These are phyloP conservation scores for Neurospora sp. DNA, from an alignment of 2,329 filamentous ascomycete genomes.

Conservation along the genomic window DNA sequence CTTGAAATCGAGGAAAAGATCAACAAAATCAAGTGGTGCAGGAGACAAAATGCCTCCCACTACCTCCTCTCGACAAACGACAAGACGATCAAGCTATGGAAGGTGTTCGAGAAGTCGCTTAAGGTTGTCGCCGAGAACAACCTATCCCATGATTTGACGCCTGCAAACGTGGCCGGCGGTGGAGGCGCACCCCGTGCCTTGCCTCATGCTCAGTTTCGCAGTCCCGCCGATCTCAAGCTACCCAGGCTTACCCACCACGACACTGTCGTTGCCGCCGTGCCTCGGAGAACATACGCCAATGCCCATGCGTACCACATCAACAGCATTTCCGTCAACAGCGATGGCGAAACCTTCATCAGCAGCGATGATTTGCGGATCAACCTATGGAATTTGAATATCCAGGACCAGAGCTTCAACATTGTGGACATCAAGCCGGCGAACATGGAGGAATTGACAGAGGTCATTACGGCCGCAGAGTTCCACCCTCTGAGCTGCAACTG, in stretches of 20 bases:
- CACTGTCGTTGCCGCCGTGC: constrained; percentile 93
- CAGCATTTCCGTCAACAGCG: constrained; percentile 99
- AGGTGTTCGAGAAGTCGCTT: constrained; percentile 98
- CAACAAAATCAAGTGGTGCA: constrained; percentile 99
- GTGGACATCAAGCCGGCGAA: constrained; percentile 99
- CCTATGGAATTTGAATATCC: constrained; percentile 97
- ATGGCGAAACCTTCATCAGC: constrained; percentile 98
- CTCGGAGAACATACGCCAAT: constrained; percentile 92
- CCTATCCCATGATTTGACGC: constrained; percentile 86
- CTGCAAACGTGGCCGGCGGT: constrained; percentile 60
- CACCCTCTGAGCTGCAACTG: constrained; percentile 96
- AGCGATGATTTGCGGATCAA: constrained; percentile 97
- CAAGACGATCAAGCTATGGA: constrained; percentile 99
- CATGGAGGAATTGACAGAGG: constrained; percentile 98
- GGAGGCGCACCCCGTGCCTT: constrained; percentile 68
- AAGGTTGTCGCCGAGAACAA: constrained; percentile 99
- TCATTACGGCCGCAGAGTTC: constrained; percentile 97
- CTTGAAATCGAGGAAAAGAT: constrained; percentile 99
- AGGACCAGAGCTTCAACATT: constrained; percentile 99
- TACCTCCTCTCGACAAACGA: constrained; percentile 98
- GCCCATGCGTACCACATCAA: constrained; percentile 99
- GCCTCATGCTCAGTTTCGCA: constrained; percentile 67
- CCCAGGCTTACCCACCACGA: constrained; percentile 96
- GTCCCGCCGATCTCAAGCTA: constrained; percentile 75
- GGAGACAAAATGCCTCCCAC: constrained; percentile 94